Evolutionary conservation across 257 asterid species (phyloP), one percentile per base, ranked within the genome.

Genomic region (Coffea canephora): DNA sequence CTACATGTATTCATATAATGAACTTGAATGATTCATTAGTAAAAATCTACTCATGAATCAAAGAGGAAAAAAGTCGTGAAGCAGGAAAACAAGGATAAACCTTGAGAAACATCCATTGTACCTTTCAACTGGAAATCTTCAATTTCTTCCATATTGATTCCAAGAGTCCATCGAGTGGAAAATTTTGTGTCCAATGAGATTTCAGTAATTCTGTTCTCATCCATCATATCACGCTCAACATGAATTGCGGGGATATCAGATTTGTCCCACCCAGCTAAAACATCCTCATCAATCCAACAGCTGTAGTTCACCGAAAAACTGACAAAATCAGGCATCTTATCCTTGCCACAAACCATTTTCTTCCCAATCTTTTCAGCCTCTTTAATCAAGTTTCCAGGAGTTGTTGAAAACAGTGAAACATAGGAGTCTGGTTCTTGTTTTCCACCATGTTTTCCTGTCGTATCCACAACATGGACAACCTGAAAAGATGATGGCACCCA

Each of bases 381-480:
- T 85, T 87, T 88, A 5, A 54, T 72, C 90, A 95, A 88, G 79
- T 87, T 89, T 78, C 99, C 99, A 6, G 98, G 96, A 79, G 97
- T 94, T 1, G 89, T 84, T 43, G 99, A 95, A 81, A 95, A 94
- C 70, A 95, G 80, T 64, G 97, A 91, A 62, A 94, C 81, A 79
- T 86, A 87, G 0, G 99, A 90, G 39, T 78, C 81, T 3, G 94
- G 96, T 77, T 90, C 94, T 19, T 59, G 78, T 59, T 79, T 87
- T 75, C 82, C 87, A 34, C 76, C 84, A 19, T 67, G 74, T 16
- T 48, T 67, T 84, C 83, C 88, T 3, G 86, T 86, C 61, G 91
- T 83, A 82, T 94, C 95, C 79, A 95, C 95, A 27, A 94, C 97
- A 72, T 95, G 98, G 82, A 95, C 98, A 43, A 91, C 94, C 99